Evolutionary conservation across 495 filamentous ascomycete genomes (phyloP).

Genomic region (Aspergillus indologenus): DNA sequence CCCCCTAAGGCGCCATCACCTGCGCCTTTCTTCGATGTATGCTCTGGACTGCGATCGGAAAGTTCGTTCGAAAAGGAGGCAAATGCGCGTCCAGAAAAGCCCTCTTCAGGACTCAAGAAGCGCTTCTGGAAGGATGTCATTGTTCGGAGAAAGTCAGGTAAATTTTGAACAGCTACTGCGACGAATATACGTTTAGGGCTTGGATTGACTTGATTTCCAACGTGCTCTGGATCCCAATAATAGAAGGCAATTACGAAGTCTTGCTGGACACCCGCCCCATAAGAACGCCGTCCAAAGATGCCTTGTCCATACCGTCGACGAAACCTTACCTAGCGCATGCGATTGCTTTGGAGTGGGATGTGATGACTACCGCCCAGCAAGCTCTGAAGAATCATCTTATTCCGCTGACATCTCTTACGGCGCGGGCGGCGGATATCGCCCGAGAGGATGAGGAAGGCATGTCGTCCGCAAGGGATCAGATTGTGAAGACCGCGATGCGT

Average conservation of each 20-base stretch:
- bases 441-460: slow-evolving; percentile 57
- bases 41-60: slow-evolving; percentile 53
- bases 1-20: slow-evolving; percentile 74
- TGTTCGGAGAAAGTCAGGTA: slow-evolving; percentile 53
- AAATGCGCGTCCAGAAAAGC: slow-evolving; percentile 30
- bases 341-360: slow-evolving; percentile 90
- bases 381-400: slow-evolving; percentile 77
- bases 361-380: slow-evolving; percentile 72
- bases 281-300: slow-evolving; percentile 67
- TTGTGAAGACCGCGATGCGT: slow-evolving; percentile 66
- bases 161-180: slow-evolving; percentile 28
- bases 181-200: slow-evolving; percentile 2
- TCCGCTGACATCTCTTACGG: slow-evolving; percentile 80
- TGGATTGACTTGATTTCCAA: slow-evolving; percentile 1
- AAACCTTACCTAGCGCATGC: slow-evolving; percentile 84
- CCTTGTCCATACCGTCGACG: slow-evolving; percentile 65
- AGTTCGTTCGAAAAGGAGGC: slow-evolving; percentile 43
- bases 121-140: slow-evolving; percentile 83
- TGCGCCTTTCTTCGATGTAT: slow-evolving; percentile 47
- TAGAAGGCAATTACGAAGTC: slow-evolving; percentile 63
- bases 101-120: slow-evolving; percentile 53
- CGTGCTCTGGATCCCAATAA: not conserved
- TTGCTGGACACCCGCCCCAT: slow-evolving; percentile 79
- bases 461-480: slow-evolving; percentile 48
- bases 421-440: slow-evolving; percentile 75